phyloP scores from a whole-genome alignment of 768 basidiomycete genomes.

The Tricholoma flavovirens region DNA sequence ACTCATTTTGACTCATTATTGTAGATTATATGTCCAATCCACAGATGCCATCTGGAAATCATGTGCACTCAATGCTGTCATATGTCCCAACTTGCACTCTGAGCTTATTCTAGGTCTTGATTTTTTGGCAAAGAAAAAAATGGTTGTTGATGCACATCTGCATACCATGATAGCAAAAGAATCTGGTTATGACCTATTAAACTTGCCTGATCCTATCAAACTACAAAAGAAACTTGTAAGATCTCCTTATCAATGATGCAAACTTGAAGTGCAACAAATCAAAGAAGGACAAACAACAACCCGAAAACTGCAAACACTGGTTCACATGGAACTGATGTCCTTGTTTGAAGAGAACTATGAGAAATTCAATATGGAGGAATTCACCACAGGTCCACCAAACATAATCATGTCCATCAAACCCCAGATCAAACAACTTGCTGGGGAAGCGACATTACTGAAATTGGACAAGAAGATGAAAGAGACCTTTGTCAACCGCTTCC shows the following conservation, averaged over 20 bases:
- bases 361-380: neutral
- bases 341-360: neutral
- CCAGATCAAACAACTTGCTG: neutral
- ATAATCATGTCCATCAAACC: neutral
- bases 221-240: neutral
- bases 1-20: neutral
- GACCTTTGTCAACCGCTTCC: neutral
- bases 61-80: neutral
- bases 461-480: neutral
- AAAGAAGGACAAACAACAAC: neutral
- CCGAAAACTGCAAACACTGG: neutral
- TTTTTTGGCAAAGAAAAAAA: neutral
- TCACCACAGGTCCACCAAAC: neutral
- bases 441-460: neutral
- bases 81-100: no score
- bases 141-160: neutral
- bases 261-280: neutral
- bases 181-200: neutral
- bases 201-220: neutral
- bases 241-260: neutral
- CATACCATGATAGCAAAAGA: neutral
- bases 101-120: no score
- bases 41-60: neutral
- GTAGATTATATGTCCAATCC: neutral
- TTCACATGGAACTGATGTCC: neutral